Conservation (phyloP, 495 filamentous ascomycete species). For the Podospora australis region DNA sequence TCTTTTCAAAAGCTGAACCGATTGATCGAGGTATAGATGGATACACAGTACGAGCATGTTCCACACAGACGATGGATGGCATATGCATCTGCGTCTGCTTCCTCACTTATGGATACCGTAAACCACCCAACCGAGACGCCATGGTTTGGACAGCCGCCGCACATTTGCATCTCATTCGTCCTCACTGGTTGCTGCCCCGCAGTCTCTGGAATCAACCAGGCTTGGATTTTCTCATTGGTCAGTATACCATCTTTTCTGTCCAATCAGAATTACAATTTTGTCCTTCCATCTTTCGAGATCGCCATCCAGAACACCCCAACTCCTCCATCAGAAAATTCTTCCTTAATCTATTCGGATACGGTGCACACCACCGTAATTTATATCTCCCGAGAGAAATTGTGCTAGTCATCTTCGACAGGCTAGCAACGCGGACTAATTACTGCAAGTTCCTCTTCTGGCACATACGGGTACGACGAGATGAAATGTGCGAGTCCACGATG, state of each 20-base stretch:
- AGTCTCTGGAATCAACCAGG: neutral
- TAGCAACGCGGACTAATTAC: too few relatives aligned
- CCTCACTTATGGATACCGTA: slow-evolving; percentile 12
- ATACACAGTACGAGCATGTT: neutral
- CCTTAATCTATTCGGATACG: too few relatives aligned
- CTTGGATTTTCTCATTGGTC: slow-evolving; percentile 25
- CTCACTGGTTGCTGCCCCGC: slow-evolving; percentile 4
- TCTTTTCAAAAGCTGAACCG: slow-evolving; percentile 4
- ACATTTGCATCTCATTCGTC: slow-evolving; percentile 15
- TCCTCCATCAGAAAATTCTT: neutral
- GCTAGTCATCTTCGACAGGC: too few relatives aligned
- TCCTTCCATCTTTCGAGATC: neutral
- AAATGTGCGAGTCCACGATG: too few relatives aligned
- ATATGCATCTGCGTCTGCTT: neutral
- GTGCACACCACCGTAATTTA: too few relatives aligned
- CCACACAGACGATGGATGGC: neutral
- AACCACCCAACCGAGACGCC: slow-evolving; percentile 18
- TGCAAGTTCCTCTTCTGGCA: too few relatives aligned
- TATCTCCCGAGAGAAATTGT: too few relatives aligned
- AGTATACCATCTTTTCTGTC: slow-evolving; percentile 15
- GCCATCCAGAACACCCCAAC: slow-evolving; percentile 5
- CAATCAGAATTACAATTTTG: slow-evolving; percentile 7
- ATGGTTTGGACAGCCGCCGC: slow-evolving; percentile 18
- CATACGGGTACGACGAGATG: too few relatives aligned
- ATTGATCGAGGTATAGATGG: too few relatives aligned